These are phyloP conservation scores for Epithele typhae DNA, from an alignment of 768 basidiomycete species.

Conservation along the genomic window DNA sequence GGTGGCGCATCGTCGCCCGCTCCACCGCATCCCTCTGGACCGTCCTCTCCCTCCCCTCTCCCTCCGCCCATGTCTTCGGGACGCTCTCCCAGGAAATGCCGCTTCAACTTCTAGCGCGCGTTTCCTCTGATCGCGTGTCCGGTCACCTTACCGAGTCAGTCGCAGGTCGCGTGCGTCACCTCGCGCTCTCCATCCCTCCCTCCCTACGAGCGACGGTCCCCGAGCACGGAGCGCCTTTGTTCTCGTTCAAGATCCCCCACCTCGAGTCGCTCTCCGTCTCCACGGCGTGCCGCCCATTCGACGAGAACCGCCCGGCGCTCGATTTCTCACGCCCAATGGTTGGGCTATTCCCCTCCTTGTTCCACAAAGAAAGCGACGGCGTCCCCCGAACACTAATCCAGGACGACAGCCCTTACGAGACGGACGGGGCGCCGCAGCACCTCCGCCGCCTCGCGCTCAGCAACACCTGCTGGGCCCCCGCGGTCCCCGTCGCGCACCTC, in stretches of 20 bases:
- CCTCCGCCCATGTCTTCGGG: background rate
- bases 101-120: conserved; percentile 4
- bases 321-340: no score
- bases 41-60: background rate
- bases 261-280: conserved; percentile 7
- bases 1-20: conserved; percentile 9
- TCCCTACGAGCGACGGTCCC: conserved; percentile 1
- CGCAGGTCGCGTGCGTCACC: conserved; percentile 1
- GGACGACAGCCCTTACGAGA: background rate
- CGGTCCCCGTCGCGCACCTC: conserved; percentile 2
- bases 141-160: background rate
- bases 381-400: no score
- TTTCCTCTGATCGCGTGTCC: background rate
- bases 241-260: background rate
- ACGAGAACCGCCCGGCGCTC: conserved; percentile 12
- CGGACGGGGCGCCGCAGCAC: background rate
- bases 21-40: conserved; percentile 11
- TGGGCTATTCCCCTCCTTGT: background rate
- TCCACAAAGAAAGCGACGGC: background rate
- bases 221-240: background rate
- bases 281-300: conserved; percentile 4
- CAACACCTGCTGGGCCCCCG: conserved; percentile 11
- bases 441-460: conserved; percentile 7
- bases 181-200: conserved; percentile 2
- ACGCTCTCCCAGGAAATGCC: conserved; percentile 8